Evolutionary conservation across 1,139 yeast genomes (phyloP).

Genomic region (Candida sanyaensis): DNA sequence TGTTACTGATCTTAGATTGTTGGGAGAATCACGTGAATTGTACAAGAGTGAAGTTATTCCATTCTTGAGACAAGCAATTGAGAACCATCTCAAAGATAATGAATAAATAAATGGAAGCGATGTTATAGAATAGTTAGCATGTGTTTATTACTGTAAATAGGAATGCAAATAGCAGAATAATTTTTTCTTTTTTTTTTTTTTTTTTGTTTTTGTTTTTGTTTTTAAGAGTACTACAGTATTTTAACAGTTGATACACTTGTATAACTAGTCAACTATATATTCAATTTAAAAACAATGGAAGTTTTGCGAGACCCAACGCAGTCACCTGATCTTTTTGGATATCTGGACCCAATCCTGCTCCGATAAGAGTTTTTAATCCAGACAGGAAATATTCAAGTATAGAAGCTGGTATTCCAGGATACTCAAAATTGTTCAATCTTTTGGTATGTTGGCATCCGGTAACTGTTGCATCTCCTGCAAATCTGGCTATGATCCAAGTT

Average conservation of each 20-base stretch:
- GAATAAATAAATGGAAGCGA: constrained; percentile 8
- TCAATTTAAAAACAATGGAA: neutral
- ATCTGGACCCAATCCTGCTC: constrained; percentile 6
- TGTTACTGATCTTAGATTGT: constrained; percentile 44
- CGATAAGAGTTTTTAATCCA: constrained; percentile 2
- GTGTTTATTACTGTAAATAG: constrained; percentile 1
- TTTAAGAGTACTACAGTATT: neutral
- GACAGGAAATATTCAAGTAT: constrained; percentile 6
- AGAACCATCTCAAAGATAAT: constrained; percentile 19
- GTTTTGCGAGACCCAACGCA: neutral
- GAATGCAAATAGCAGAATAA: neutral
- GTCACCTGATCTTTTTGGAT: constrained; percentile 1
- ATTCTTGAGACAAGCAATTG: constrained; percentile 39
- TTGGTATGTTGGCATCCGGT: constrained; percentile 27
- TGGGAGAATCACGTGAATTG: constrained; percentile 28
- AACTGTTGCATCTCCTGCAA: constrained; percentile 23
- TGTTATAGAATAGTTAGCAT: neutral
- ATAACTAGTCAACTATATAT: neutral
- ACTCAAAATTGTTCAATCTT: constrained; percentile 24
- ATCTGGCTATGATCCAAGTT: constrained; percentile 22
- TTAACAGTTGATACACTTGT: too few relatives aligned
- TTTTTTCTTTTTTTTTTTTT: neutral
- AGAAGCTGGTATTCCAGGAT: constrained; percentile 16
- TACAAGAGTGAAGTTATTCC: constrained; percentile 46
- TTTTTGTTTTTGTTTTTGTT: too few relatives aligned